These are phyloP conservation scores for Agastache rugosa DNA, from an alignment of 257 asterid species.

Conservation along the genomic window DNA sequence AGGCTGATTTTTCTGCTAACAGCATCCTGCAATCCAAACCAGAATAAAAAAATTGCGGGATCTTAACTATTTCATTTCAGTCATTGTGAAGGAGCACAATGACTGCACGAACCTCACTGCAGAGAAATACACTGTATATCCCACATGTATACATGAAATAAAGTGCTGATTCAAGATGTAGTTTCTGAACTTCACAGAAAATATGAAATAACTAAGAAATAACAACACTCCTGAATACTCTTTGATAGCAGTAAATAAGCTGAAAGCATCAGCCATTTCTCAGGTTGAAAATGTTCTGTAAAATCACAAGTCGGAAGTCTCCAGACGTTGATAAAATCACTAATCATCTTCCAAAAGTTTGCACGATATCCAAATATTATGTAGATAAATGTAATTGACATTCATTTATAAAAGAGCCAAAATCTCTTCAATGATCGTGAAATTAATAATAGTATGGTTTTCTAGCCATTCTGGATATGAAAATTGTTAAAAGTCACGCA, in stretches of 20 bases:
- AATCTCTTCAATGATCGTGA: neutral
- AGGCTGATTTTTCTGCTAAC: constrained; percentile 97
- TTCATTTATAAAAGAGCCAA: neutral
- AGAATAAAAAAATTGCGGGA: neutral
- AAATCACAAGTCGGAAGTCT: neutral
- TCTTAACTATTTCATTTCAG: neutral
- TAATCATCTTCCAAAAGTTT: neutral
- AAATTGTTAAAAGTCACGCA: neutral
- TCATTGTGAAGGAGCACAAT: neutral
- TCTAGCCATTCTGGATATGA: neutral
- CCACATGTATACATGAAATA: neutral
- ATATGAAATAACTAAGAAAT: neutral
- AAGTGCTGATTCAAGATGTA: neutral
- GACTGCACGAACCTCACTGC: neutral
- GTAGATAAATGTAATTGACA: neutral
- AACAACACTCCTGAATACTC: neutral
- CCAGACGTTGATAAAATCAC: neutral
- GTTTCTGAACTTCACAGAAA: neutral
- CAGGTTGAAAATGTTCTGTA: neutral
- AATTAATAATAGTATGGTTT: neutral
- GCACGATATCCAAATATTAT: neutral
- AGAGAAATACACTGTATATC: neutral
- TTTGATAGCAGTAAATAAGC: neutral
- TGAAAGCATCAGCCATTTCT: neutral
- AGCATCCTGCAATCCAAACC: constrained; percentile 70